Conservation (phyloP, 2,329 filamentous ascomycete species). For the Hypoxylon sp. region DNA sequence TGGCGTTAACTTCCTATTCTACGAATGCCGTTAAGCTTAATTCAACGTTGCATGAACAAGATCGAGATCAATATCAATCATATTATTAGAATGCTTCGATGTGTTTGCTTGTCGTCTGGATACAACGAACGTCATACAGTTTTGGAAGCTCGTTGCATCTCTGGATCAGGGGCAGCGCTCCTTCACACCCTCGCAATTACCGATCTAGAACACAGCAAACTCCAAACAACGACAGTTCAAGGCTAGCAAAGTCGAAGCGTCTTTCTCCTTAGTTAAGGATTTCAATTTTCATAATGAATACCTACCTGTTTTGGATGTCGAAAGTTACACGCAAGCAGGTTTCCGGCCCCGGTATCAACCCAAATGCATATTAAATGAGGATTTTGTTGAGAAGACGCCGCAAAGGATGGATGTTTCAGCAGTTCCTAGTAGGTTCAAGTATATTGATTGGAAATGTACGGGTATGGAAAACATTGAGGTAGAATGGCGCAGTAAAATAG, state of each 20-base stretch:
- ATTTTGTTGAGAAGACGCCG: slow-evolving; percentile 11
- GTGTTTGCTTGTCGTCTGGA: not conserved
- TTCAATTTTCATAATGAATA: slow-evolving; percentile 8
- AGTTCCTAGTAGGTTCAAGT: not conserved
- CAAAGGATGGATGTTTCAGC: slow-evolving; percentile 30
- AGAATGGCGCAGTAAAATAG: not conserved
- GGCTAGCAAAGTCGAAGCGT: not conserved
- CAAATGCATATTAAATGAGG: slow-evolving; percentile 6
- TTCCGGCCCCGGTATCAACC: not conserved
- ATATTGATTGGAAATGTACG: not conserved
- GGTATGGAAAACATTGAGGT: not conserved
- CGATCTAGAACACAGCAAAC: slow-evolving; percentile 2
- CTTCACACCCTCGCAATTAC: slow-evolving; percentile 22
- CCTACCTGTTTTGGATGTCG: slow-evolving; percentile 17
- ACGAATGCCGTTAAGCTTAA: slow-evolving; percentile 2
- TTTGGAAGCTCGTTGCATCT: slow-evolving; percentile 17
- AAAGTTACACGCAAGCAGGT: not conserved
- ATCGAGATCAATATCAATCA: too few species aligned
- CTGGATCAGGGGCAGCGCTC: slow-evolving; percentile 26
- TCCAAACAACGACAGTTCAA: not conserved
- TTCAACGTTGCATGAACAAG: not conserved
- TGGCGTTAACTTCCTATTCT: not conserved
- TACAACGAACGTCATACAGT: not conserved
- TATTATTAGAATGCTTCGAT: slow-evolving; percentile 6
- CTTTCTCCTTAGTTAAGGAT: not conserved